Evolutionary conservation across 345 rosid species (phyloP).

Genomic region (Isatis tinctoria): DNA sequence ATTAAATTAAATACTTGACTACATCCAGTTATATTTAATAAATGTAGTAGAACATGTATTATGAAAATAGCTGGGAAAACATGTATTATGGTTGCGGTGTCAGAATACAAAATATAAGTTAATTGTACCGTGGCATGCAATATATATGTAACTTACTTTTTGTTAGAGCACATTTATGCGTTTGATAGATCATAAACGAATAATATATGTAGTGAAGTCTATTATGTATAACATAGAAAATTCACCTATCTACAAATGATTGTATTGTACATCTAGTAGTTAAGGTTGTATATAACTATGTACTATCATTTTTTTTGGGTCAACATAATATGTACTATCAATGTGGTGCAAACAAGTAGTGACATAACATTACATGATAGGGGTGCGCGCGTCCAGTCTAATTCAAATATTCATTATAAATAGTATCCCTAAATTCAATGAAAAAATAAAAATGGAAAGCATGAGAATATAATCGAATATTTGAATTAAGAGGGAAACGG

Average conservation of each 20-base stretch:
- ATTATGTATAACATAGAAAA: not conserved
- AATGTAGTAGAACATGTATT: not conserved
- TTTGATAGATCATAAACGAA: not conserved
- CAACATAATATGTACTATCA: not conserved
- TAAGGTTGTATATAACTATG: not conserved
- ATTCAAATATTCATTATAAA: not conserved
- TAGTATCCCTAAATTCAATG: constrained; percentile 5
- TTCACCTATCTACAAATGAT: not conserved
- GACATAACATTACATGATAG: constrained; percentile 23
- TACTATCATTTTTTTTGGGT: no score
- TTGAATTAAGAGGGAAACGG: not conserved
- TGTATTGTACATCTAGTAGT: not conserved
- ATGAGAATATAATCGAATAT: not conserved
- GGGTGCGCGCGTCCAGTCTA: constrained; percentile 6
- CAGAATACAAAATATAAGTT: not conserved
- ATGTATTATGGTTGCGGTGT: not conserved
- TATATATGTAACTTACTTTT: not conserved
- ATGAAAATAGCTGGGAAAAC: not conserved
- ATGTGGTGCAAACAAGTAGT: not conserved
- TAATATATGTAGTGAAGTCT: not conserved
- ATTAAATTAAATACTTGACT: not conserved
- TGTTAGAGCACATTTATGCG: not conserved
- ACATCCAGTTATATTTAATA: not conserved
- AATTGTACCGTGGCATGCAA: not conserved
- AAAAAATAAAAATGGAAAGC: not conserved